These are phyloP conservation scores for Neurospora crassa DNA, from an alignment of 2,329 filamentous ascomycete genomes.

Conservation along the genomic window DNA sequence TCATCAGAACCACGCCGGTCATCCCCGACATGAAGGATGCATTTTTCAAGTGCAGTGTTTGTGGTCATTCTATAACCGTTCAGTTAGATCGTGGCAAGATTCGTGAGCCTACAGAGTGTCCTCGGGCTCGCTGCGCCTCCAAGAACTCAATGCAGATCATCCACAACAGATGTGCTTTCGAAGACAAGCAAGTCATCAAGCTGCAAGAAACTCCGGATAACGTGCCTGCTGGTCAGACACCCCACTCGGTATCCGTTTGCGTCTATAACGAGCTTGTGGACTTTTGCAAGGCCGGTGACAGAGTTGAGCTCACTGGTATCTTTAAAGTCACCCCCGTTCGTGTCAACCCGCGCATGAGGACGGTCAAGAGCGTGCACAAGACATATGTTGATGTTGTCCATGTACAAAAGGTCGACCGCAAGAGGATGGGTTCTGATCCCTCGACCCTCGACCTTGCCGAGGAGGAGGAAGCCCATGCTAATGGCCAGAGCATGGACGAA, in stretches of 20 bases:
- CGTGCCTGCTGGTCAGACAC: slow-evolving; percentile 90
- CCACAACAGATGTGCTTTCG: slow-evolving; percentile 89
- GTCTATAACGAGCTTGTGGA: slow-evolving; percentile 96
- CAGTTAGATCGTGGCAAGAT: slow-evolving; percentile 95
- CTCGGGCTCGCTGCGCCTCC: slow-evolving; percentile 67
- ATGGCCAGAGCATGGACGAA: slow-evolving; percentile 71
- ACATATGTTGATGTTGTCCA: slow-evolving; percentile 94
- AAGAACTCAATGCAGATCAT: slow-evolving; percentile 98
- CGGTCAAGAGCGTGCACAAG: slow-evolving; percentile 93
- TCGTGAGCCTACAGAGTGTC: slow-evolving; percentile 83
- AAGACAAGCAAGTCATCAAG: slow-evolving; percentile 98
- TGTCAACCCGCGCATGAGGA: slow-evolving; percentile 84
- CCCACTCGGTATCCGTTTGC: slow-evolving; percentile 92
- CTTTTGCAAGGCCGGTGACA: slow-evolving; percentile 94
- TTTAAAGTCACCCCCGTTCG: slow-evolving; percentile 92
- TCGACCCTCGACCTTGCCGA: slow-evolving; percentile 81
- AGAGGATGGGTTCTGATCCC: slow-evolving; percentile 81
- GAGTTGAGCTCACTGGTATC: slow-evolving; percentile 90
- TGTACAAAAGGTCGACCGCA: slow-evolving; percentile 93
- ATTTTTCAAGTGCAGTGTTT: slow-evolving; percentile 92
- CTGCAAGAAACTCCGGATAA: slow-evolving; percentile 94
- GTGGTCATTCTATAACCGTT: slow-evolving; percentile 82
- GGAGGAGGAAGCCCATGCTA: slow-evolving; percentile 55
- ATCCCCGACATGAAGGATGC: slow-evolving; percentile 99
- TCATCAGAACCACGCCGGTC: slow-evolving; percentile 90